A percentile compares a stretch with the other conserved stretches of the same genome.
Conservation (phyloP, 2,329 filamentous ascomycete genomes). For the Ceratocystiopsis minuta region DNA sequence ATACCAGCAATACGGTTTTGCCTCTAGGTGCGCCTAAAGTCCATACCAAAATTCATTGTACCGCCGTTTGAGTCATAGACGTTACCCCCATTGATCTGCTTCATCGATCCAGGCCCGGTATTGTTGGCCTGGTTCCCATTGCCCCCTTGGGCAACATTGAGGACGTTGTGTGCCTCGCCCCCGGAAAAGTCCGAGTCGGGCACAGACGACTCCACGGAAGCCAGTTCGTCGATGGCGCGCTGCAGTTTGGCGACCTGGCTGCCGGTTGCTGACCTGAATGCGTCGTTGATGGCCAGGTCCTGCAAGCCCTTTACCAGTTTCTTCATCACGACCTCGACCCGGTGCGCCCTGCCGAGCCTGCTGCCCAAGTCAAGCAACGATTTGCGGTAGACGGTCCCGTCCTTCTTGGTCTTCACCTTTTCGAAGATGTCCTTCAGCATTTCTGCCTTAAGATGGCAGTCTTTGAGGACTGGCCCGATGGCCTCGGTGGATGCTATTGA, state of each 20-base stretch:
- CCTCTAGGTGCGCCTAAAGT: too few species aligned
- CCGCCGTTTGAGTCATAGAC: too few species aligned
- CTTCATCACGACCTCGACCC: not conserved
- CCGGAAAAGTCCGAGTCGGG: not conserved
- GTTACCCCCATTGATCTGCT: too few species aligned
- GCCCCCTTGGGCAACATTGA: not conserved
- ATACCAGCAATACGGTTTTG: too few species aligned
- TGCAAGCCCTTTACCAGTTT: not conserved
- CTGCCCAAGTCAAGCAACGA: not conserved
- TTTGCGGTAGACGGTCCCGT: not conserved
- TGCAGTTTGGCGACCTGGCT: conserved; percentile 20
- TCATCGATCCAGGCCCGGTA: not conserved
- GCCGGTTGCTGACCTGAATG: not conserved
- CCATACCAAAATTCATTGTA: too few species aligned
- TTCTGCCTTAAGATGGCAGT: not conserved
- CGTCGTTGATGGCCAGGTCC: not conserved
- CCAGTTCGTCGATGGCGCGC: not conserved
- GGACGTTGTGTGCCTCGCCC: not conserved
- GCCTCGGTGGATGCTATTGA: not conserved
- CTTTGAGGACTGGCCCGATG: not conserved
- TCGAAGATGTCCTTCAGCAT: not conserved
- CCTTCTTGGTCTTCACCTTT: not conserved
- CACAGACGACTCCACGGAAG: not conserved
- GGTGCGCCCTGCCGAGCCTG: not conserved
- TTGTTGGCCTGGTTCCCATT: not conserved